phyloP scores from a whole-genome alignment of 805 yeast genomes.

The Monosporozyma siamensis region DNA sequence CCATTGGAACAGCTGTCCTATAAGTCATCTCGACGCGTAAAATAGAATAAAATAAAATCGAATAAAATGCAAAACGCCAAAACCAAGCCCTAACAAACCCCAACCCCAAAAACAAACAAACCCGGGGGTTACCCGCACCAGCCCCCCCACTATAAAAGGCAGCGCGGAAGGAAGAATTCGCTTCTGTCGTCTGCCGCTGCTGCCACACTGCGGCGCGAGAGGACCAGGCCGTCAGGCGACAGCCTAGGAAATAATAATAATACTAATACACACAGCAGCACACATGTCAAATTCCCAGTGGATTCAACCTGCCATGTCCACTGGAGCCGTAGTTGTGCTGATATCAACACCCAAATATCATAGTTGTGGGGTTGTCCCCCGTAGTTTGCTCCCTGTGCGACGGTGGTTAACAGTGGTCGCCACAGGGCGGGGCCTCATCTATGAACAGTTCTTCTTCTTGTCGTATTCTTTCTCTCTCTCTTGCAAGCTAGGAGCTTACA shows the following conservation, averaged over 20 bases:
- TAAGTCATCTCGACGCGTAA: no score
- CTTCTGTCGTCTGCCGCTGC: no score
- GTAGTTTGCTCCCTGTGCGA: no score
- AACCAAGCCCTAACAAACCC: no score
- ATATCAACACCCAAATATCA: slow-evolving; percentile 19
- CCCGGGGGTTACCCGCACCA: neutral
- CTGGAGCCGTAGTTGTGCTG: slow-evolving; percentile 40
- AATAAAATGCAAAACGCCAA: no score
- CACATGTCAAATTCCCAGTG: slow-evolving; percentile 39
- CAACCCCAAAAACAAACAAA: no score
- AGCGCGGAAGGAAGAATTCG: no score
- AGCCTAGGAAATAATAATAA: slow-evolving; percentile 6
- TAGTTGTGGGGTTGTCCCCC: slow-evolving; percentile 6
- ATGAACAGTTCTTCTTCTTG: neutral
- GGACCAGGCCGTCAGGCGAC: slow-evolving; percentile 5
- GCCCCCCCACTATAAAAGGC: neutral
- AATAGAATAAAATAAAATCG: no score
- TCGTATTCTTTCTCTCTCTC: no score
- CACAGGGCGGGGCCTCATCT: neutral
- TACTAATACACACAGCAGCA: slow-evolving; percentile 20
- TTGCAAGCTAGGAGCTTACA: no score
- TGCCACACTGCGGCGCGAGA: no score
- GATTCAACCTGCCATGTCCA: slow-evolving; percentile 25
- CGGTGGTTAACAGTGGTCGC: neutral
- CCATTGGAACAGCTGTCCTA: no score